Conservation (phyloP, 345 rosid genomes). For the Linum tenue region DNA sequence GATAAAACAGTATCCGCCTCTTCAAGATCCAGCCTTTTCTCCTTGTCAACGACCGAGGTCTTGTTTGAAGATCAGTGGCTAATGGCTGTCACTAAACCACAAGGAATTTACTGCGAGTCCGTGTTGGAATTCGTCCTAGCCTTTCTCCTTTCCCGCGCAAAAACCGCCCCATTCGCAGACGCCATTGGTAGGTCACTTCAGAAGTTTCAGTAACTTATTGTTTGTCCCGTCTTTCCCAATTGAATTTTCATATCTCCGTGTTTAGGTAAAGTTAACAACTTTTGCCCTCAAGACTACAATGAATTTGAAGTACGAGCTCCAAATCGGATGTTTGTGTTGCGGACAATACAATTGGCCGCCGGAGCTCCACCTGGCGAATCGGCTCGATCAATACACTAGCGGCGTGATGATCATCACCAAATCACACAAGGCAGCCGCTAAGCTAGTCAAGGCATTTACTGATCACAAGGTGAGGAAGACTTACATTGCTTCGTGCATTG, state of each 20-base stretch:
- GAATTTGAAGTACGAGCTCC: background rate
- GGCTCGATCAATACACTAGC: slow-evolving; percentile 89
- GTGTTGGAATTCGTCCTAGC: background rate
- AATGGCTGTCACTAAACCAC: slow-evolving; percentile 69
- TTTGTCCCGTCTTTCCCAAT: no score
- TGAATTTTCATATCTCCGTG: no score
- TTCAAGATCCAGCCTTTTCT: slow-evolving; percentile 55
- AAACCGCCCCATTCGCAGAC: no score
- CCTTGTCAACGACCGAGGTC: slow-evolving; percentile 35
- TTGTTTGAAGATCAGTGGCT: slow-evolving; percentile 81
- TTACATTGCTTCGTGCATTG: slow-evolving; percentile 63
- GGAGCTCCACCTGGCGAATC: slow-evolving; percentile 77
- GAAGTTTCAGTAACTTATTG: no score
- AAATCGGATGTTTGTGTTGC: slow-evolving; percentile 7
- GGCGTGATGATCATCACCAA: slow-evolving; percentile 82
- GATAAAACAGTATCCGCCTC: no score
- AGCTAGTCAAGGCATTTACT: slow-evolving; percentile 76
- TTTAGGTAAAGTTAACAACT: no score
- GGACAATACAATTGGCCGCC: slow-evolving; percentile 18
- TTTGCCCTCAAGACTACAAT: no score
- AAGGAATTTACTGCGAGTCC: slow-evolving; percentile 25
- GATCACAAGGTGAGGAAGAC: slow-evolving; percentile 64
- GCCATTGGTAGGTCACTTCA: no score
- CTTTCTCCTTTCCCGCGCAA: background rate
- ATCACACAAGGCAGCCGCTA: slow-evolving; percentile 74